phyloP scores from a whole-genome alignment of 2,329 filamentous ascomycete genomes.

The Fusarium brachygibbosum region DNA sequence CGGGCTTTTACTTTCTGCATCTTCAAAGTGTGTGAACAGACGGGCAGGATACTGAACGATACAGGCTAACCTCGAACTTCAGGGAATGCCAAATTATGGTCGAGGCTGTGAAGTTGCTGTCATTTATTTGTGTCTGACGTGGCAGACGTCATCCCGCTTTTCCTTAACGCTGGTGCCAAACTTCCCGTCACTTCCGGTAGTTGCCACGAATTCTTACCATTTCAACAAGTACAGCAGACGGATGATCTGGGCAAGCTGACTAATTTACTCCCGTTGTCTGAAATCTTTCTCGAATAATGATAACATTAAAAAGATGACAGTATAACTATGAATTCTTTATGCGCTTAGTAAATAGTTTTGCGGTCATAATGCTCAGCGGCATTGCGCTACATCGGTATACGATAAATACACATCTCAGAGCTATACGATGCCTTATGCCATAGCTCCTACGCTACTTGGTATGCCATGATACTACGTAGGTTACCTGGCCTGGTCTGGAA shows the following conservation, averaged over 20 bases:
- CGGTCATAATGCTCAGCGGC: too few relatives aligned
- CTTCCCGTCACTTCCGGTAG: slow-evolving; percentile 15
- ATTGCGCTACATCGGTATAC: too few relatives aligned
- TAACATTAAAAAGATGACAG: too few relatives aligned
- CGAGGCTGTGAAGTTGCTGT: neutral
- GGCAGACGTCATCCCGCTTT: slow-evolving; percentile 26
- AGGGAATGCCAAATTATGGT: neutral
- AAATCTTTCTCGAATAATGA: too few relatives aligned
- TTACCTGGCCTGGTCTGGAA: too few relatives aligned
- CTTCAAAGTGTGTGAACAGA: neutral
- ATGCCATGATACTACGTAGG: neutral
- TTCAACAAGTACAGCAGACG: neutral
- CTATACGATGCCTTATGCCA: neutral
- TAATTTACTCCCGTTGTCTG: neutral
- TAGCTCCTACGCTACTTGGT: neutral
- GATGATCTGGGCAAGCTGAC: slow-evolving; percentile 17
- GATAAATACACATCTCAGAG: neutral
- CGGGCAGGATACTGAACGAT: neutral
- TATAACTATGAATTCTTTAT: too few relatives aligned
- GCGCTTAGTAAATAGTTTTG: too few relatives aligned
- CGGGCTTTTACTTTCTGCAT: slow-evolving; percentile 55
- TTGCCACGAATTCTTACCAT: slow-evolving; percentile 14
- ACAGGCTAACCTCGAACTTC: too few relatives aligned
- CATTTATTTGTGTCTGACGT: slow-evolving; percentile 15
- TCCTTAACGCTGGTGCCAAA: neutral